Percentiles rank a stretch among this genome's conserved stretches.
phyloP scores from a whole-genome alignment of 1,284 basidiomycete genomes.

The Cryptococcus jaspeensis region DNA sequence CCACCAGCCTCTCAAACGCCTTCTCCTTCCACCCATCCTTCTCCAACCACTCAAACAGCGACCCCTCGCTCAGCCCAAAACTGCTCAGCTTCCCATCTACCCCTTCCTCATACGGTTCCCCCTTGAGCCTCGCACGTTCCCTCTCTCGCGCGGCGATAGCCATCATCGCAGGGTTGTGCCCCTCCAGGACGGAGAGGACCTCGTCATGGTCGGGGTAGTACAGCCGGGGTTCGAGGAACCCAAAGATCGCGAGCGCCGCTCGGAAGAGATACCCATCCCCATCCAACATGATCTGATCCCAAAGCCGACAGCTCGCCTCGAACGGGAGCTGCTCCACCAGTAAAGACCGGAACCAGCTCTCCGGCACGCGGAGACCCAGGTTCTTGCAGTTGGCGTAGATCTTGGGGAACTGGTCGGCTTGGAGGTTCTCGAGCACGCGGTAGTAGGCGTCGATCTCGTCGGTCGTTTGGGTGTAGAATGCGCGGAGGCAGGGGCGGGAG shows the following conservation, averaged over 20 bases:
- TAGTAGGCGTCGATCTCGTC: conserved; percentile 72
- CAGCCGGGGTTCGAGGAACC: conserved; percentile 74
- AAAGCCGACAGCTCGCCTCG: conserved; percentile 79
- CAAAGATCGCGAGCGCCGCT: conserved; percentile 75
- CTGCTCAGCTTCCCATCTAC: conserved; percentile 77
- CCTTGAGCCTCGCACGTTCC: conserved; percentile 59
- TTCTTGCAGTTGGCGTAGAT: conserved; percentile 96
- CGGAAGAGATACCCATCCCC: conserved; percentile 64
- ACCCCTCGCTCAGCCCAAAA: conserved; percentile 80
- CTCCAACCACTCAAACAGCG: conserved; percentile 72
- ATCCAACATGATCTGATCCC: conserved; percentile 62
- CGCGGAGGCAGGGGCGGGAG: conserved; percentile 77
- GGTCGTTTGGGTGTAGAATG: conserved; percentile 75
- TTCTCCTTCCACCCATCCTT: conserved; percentile 74
- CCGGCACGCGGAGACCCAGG: conserved; percentile 50
- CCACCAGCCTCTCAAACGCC: conserved; percentile 78
- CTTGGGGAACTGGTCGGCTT: conserved; percentile 71
- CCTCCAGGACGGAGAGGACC: conserved; percentile 78
- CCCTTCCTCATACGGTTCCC: conserved; percentile 54
- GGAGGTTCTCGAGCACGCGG: conserved; percentile 49
- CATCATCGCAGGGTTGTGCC: conserved; percentile 50
- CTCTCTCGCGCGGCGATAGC: conserved; percentile 50
- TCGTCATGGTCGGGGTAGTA: conserved; percentile 56
- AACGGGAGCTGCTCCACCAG: conserved; percentile 86
- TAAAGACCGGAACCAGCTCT: conserved; percentile 71